A percentile compares a stretch with the other conserved stretches of the same genome.
phyloP scores from a whole-genome alignment of 306 rosid genomes.

The Dalbergia cultrata region DNA sequence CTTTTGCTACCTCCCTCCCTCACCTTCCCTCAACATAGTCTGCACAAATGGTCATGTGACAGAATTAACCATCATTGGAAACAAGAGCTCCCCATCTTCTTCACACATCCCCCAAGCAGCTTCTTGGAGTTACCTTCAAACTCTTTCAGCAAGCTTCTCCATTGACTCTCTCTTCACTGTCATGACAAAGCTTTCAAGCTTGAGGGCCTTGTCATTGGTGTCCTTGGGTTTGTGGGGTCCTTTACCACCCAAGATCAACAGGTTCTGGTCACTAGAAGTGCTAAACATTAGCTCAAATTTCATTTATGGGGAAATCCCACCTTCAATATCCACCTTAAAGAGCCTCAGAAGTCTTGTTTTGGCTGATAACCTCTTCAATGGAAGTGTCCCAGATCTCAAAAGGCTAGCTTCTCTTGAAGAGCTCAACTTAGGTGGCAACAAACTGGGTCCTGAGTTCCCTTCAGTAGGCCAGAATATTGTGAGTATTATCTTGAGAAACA shows the following conservation, averaged over 20 bases:
- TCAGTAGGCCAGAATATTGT: slow-evolving; percentile 59
- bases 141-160: slow-evolving; percentile 73
- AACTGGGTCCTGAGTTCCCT: slow-evolving; percentile 77
- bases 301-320: slow-evolving; percentile 73
- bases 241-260: slow-evolving; percentile 71
- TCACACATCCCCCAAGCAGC: slow-evolving; percentile 42
- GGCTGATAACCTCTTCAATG: slow-evolving; percentile 76
- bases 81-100: slow-evolving; percentile 60
- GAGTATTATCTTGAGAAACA: slow-evolving; percentile 61
- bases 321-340: slow-evolving; percentile 60
- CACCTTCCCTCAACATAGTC: slow-evolving; percentile 71
- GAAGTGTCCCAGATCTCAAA: slow-evolving; percentile 80
- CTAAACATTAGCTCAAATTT: slow-evolving; percentile 84
- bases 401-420: slow-evolving; percentile 63
- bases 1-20: slow-evolving; percentile 77
- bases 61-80: slow-evolving; percentile 74
- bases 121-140: slow-evolving; percentile 47
- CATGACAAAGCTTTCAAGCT: slow-evolving; percentile 78
- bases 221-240: slow-evolving; percentile 94
- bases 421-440: slow-evolving; percentile 72
- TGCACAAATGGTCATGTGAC: slow-evolving; percentile 68
- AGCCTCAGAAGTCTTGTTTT: slow-evolving; percentile 71
- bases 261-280: slow-evolving; percentile 69
- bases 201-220: slow-evolving; percentile 69
- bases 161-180: slow-evolving; percentile 78